Conservation (phyloP, 2,329 filamentous ascomycete species). For the Ophiosphaerella korrae region DNA sequence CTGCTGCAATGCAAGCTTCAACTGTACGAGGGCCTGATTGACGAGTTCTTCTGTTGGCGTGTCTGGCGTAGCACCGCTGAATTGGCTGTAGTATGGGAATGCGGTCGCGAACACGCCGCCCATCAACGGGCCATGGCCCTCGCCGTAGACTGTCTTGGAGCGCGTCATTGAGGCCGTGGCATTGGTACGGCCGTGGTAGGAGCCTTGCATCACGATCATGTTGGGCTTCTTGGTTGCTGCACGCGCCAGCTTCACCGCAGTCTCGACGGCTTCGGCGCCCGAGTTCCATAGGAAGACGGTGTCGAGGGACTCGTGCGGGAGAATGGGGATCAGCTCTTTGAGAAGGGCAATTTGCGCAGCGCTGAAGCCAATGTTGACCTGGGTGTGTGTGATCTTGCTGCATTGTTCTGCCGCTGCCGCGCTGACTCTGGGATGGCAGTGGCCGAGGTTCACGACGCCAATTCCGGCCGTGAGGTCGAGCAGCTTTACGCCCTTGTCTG, state of each 20-base stretch:
- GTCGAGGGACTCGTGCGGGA: conserved; percentile 33
- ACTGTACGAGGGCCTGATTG: conserved; percentile 28
- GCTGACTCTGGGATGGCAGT: conserved; percentile 40
- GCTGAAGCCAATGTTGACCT: conserved; percentile 40
- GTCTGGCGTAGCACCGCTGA: conserved; percentile 24
- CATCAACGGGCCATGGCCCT: conserved; percentile 38
- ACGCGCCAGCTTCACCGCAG: conserved; percentile 35
- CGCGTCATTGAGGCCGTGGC: conserved; percentile 38
- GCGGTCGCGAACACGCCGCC: conserved; percentile 36
- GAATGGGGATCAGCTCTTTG: conserved; percentile 34
- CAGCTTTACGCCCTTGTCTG: conserved; percentile 38
- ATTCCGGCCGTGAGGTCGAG: conserved; percentile 38
- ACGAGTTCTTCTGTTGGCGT: conserved; percentile 35
- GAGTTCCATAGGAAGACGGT: conserved; percentile 40
- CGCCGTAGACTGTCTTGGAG: conserved; percentile 38
- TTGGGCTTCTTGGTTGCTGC: conserved; percentile 38
- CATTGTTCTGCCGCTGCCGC: conserved; percentile 36
- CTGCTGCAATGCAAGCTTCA: conserved; percentile 33
- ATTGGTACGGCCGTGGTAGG: conserved; percentile 37
- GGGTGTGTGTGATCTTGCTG: conserved; percentile 36
- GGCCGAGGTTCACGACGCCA: conserved; percentile 36
- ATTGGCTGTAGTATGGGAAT: conserved; percentile 39
- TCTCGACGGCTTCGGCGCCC: conserved; percentile 37
- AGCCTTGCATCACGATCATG: conserved; percentile 40
- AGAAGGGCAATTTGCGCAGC: conserved; percentile 33